Conservation (phyloP, 192 early-diverging fungal species). For the Gaertneriomyces semiglobifer region DNA sequence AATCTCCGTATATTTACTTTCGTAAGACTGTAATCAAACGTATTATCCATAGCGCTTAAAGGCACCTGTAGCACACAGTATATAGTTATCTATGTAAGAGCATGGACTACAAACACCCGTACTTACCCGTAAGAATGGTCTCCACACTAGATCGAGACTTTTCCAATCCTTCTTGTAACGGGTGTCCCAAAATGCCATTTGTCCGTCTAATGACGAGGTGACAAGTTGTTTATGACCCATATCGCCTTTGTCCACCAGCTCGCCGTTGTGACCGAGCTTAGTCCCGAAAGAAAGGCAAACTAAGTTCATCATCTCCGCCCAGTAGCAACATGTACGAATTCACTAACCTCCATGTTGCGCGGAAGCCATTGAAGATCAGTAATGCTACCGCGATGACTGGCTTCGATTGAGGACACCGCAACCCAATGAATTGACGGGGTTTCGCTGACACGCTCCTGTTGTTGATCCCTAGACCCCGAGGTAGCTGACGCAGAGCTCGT, state of each 20-base stretch:
- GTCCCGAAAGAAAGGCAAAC: background rate
- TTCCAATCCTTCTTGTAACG: conserved; percentile 57
- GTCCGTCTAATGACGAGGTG: conserved; percentile 54
- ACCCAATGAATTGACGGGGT: conserved; percentile 44
- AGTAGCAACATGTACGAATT: background rate
- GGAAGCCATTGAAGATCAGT: conserved; percentile 56
- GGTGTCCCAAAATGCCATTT: conserved; percentile 58
- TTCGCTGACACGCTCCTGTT: conserved; percentile 21
- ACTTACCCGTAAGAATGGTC: conserved; percentile 52
- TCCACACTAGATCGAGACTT: conserved; percentile 55
- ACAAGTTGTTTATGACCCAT: conserved; percentile 52
- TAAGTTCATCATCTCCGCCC: too few species aligned
- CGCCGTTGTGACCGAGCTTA: conserved; percentile 43
- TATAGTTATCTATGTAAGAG: background rate
- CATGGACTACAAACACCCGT: background rate
- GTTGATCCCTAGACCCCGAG: conserved; percentile 22
- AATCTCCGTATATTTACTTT: conserved; percentile 38
- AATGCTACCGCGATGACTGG: conserved; percentile 47
- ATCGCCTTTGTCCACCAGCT: conserved; percentile 43
- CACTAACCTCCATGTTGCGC: conserved; percentile 46
- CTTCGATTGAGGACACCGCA: conserved; percentile 56
- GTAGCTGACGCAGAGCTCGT: background rate
- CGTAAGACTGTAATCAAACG: conserved; percentile 60
- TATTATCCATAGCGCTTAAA: conserved; percentile 58
- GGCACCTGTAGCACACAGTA: conserved; percentile 34